These are phyloP conservation scores for Helianthus annuus DNA, from an alignment of 129 eudicot genomes.

Conservation along the genomic window DNA sequence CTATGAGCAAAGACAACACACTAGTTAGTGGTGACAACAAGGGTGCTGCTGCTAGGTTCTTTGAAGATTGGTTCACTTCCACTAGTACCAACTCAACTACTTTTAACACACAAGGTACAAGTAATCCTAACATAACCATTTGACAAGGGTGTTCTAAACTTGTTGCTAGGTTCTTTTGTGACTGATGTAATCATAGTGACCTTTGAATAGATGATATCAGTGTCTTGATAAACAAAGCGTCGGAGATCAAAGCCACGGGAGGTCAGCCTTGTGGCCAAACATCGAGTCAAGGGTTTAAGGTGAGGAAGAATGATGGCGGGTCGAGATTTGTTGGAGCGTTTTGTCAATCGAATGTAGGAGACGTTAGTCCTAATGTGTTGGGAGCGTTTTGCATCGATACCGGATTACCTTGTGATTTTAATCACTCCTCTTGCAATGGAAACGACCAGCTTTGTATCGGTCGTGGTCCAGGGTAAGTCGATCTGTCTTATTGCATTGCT, in stretches of 20 bases:
- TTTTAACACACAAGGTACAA: conserved; percentile 27
- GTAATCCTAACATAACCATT: background rate
- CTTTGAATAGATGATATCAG: conserved; percentile 15
- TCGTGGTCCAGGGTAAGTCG: conserved; percentile 55
- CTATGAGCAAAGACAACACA: conserved; percentile 65
- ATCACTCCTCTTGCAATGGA: conserved; percentile 66
- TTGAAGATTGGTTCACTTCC: conserved; percentile 64
- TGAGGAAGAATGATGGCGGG: conserved; percentile 43
- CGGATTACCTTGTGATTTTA: conserved; percentile 64
- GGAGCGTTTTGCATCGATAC: conserved; percentile 67
- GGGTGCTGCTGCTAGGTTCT: conserved; percentile 81
- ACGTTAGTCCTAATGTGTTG: conserved; percentile 71
- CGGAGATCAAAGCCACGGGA: conserved; percentile 54
- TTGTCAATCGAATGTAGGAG: conserved; percentile 77
- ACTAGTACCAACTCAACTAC: conserved; percentile 27
- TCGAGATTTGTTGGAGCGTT: conserved; percentile 57
- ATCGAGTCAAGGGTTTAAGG: conserved; percentile 56
- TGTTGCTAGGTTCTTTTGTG: background rate
- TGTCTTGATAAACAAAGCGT: conserved; percentile 34
- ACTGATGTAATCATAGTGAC: background rate
- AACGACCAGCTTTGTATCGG: conserved; percentile 61
- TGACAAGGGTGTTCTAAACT: background rate
- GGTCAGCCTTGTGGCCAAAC: conserved; percentile 54
- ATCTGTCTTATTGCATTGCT: background rate
- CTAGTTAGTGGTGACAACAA: conserved; percentile 78